Conservation (phyloP, 257 asterid species). For the Petrea volubilis region DNA sequence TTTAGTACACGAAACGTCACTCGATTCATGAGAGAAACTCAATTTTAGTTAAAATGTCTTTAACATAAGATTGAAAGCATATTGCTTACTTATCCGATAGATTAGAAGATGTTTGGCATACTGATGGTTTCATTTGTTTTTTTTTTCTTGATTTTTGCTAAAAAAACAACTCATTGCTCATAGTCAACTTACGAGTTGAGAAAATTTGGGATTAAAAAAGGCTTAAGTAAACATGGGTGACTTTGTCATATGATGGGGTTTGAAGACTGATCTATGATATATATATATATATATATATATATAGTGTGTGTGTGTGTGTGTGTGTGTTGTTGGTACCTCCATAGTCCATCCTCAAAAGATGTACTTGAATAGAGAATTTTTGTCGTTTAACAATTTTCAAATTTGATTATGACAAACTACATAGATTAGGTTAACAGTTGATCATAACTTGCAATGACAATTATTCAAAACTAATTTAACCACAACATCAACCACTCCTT, state of each 20-base stretch:
- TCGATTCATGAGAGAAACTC: no score
- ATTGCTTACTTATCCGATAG: no score
- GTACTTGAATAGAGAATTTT: not conserved
- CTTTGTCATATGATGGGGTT: not conserved
- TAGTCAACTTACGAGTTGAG: constrained; percentile 21
- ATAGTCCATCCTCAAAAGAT: not conserved
- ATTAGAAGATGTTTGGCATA: no score
- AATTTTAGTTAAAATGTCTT: not conserved
- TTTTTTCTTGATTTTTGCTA: not conserved
- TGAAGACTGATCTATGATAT: not conserved
- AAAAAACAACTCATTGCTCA: not conserved
- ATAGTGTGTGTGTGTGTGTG: not conserved
- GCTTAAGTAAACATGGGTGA: not conserved
- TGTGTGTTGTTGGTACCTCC: no score
- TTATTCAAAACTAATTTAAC: constrained; percentile 31
- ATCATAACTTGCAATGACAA: constrained; percentile 12
- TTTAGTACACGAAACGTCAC: no score
- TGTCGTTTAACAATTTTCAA: not conserved
- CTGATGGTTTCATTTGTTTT: not conserved
- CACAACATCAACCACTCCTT: constrained; percentile 23
- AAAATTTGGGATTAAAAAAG: not conserved
- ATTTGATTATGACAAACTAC: not conserved
- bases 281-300: not conserved
- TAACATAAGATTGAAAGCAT: not conserved
- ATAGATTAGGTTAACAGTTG: constrained; percentile 36